Base-by-base conservation (phyloP, 345 rosid species). In the Moringa oleifera region DNA sequence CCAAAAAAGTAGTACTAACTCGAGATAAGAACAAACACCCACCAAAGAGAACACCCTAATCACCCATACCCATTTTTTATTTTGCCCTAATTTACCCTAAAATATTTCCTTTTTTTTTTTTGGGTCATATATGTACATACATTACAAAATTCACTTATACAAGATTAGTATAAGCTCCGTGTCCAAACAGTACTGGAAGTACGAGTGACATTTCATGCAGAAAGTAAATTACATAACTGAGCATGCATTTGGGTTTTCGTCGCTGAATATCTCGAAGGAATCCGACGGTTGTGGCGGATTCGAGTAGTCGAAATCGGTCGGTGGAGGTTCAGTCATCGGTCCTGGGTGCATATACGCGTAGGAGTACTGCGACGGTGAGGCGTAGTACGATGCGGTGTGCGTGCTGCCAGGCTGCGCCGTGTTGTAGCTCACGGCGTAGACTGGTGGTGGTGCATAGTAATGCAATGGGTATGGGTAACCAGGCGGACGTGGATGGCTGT, bases 191-290 rank as follows among this genome's bases (percentile, higher is more conserved):
- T 3, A 28, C 23, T 25, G n/a, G 24, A 62, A n/a, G n/a, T n/a
- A n/a, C n/a, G 21, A 20, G 7, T 36, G n/a, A 57, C 24, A 20
- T 22, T 45, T 51, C 50, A 20, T 23, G 24, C n/a, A n/a, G 19
- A 31, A 1, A 24, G 25, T 0, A 17, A 28, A 23, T 84, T 77
- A 91, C 96, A 91, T 79, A 15, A 89, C 18, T 18, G 79, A 75
- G 83, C 98, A 91, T 11, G 90, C 98, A 65, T 86, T 89, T 0
- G 96, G 98, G 50, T 89, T 91, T 61, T 91, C 98, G 0, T 91
- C 98, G 63, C 96, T 88, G 18, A 91, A 81, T 28, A 91, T 53
- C 83, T 89, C 96, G 12, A 83, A 91, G 18, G 97, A 79, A 51
- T 79, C 75, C 0, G 80, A 65, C 62, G 86, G 78, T 36, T 67